Evolutionary conservation across 1,139 yeast species (phyloP).

Genomic region (Taphrina wiesneri): DNA sequence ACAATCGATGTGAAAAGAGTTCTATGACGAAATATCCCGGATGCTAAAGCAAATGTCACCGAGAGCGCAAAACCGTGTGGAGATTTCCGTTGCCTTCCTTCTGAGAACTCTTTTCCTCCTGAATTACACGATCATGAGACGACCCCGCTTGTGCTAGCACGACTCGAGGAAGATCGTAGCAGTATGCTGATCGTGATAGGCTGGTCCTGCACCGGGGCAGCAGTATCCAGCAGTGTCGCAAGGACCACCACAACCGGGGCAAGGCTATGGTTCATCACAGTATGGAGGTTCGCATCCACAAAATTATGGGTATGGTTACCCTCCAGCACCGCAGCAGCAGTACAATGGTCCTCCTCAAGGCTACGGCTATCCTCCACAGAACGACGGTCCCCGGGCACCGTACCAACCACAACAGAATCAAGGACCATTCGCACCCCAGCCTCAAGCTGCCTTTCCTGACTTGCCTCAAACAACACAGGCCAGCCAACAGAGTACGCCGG

Average conservation of each 20-base stretch:
- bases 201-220: conserved; percentile 24
- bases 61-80: conserved; percentile 47
- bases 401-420: conserved; percentile 45
- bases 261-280: conserved; percentile 36
- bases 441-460: conserved; percentile 43
- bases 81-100: conserved; percentile 52
- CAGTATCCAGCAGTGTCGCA: neutral
- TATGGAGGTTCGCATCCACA: conserved; percentile 32
- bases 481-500: conserved; percentile 12
- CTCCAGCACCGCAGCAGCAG: conserved; percentile 44
- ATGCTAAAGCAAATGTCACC: conserved; percentile 42
- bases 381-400: conserved; percentile 53
- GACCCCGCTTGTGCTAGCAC: neutral
- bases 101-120: conserved; percentile 42
- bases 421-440: conserved; percentile 49
- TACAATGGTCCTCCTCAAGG: conserved; percentile 39
- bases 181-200: conserved; percentile 4
- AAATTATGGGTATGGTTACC: conserved; percentile 39
- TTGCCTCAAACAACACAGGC: conserved; percentile 36
- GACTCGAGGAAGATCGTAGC: neutral
- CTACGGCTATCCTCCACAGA: conserved; percentile 41
- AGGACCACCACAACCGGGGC: conserved; percentile 7
- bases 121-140: neutral
- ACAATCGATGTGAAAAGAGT: neutral
- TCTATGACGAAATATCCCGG: conserved; percentile 45